phyloP scores from a whole-genome alignment of 495 filamentous ascomycete genomes.

The Amphirosellinia nigrospora region DNA sequence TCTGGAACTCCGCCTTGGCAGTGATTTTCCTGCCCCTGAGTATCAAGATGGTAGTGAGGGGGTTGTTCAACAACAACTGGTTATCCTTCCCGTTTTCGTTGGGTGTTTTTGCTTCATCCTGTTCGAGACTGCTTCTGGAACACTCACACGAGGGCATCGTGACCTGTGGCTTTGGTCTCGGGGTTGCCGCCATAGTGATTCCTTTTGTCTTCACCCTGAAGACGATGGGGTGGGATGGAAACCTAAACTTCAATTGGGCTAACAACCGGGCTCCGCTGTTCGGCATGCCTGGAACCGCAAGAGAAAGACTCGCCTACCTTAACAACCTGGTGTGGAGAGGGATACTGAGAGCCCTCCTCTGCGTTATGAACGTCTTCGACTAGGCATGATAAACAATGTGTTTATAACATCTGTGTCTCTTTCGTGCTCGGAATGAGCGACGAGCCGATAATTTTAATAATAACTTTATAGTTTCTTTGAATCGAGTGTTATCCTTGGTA shows the following conservation, averaged over 20 bases:
- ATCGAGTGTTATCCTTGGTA: neutral
- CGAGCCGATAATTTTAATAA: neutral
- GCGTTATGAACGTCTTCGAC: no score
- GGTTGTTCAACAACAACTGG: neutral
- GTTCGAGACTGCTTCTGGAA: neutral
- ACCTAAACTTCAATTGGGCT: no score
- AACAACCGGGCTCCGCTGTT: neutral
- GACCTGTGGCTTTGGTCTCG: neutral
- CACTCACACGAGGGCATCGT: no score
- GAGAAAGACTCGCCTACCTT: no score
- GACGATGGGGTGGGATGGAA: no score
- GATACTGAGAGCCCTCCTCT: no score
- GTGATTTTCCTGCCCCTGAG: neutral
- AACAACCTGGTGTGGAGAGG: no score
- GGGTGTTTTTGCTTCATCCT: neutral
- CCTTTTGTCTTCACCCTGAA: neutral
- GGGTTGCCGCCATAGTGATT: neutral
- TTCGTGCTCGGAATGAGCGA: neutral
- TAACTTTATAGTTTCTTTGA: neutral
- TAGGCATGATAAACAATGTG: neutral
- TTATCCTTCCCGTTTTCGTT: neutral
- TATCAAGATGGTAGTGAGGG: neutral
- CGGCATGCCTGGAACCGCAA: no score
- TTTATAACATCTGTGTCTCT: no score
- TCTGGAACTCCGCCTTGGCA: neutral